Evolutionary conservation across 2,329 filamentous ascomycete genomes (phyloP).

Genomic region (Colletotrichum sp.): DNA sequence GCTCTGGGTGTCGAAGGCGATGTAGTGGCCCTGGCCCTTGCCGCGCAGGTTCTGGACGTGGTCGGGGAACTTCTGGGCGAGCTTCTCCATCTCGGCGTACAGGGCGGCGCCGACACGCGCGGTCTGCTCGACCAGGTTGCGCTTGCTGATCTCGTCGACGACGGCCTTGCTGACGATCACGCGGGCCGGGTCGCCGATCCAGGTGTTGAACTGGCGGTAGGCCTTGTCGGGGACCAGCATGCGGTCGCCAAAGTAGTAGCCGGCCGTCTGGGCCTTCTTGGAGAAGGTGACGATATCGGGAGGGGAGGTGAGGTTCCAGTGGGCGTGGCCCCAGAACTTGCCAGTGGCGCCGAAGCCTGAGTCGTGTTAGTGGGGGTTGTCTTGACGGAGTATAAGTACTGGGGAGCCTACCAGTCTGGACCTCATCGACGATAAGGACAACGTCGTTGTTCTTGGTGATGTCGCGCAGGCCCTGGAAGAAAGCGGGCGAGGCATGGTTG

Average conservation of each 20-base stretch:
- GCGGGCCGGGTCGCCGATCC: conserved; percentile 83
- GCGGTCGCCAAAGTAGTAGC: conserved; percentile 82
- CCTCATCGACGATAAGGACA: conserved; percentile 82
- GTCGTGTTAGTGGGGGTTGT: neutral
- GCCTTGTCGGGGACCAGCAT: conserved; percentile 79
- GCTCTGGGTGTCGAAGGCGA: conserved; percentile 78
- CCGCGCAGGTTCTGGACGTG: conserved; percentile 78
- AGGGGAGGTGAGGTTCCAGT: conserved; percentile 75
- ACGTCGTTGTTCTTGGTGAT: conserved; percentile 74
- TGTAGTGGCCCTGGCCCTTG: conserved; percentile 78
- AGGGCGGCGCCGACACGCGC: conserved; percentile 72
- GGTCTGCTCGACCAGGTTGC: conserved; percentile 70
- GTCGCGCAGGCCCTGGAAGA: conserved; percentile 78
- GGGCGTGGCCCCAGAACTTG: conserved; percentile 87
- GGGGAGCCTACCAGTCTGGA: conserved; percentile 62
- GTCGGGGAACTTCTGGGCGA: conserved; percentile 69
- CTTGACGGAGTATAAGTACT: neutral
- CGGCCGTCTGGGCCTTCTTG: conserved; percentile 86
- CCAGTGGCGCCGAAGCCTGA: conserved; percentile 80
- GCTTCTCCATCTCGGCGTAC: conserved; percentile 65
- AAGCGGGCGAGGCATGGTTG: conserved; percentile 80
- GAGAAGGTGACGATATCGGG: conserved; percentile 90
- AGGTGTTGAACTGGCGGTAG: conserved; percentile 87
- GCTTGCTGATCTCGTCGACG: conserved; percentile 73
- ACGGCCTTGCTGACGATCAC: conserved; percentile 80